Percentiles rank a stretch among this genome's conserved stretches.
phyloP scores from a whole-genome alignment of 768 basidiomycete genomes.

The Rhizopogon rudus region DNA sequence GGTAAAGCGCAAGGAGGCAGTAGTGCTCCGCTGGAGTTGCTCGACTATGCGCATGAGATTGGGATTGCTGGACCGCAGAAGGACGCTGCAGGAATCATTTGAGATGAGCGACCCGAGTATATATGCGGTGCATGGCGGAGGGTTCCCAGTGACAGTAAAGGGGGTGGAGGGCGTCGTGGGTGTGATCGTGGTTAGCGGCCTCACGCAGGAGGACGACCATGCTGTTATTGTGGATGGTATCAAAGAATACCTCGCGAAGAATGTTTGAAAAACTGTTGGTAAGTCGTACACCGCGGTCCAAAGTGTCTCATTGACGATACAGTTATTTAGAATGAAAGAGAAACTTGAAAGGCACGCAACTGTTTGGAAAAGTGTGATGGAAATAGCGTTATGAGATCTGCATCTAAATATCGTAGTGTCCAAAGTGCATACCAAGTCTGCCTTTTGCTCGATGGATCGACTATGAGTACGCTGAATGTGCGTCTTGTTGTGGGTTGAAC shows the following conservation, averaged over 20 bases:
- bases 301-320: neutral
- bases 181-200: slow-evolving; percentile 31
- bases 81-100: slow-evolving; percentile 10
- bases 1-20: slow-evolving; percentile 29
- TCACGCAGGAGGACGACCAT: slow-evolving; percentile 28
- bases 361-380: neutral
- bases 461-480: neutral
- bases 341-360: neutral
- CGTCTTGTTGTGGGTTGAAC: neutral
- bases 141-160: slow-evolving; percentile 29
- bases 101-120: slow-evolving; percentile 19
- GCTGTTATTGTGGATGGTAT: slow-evolving; percentile 25
- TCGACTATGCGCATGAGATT: slow-evolving; percentile 21
- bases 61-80: slow-evolving; percentile 1
- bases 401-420: neutral
- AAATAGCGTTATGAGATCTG: neutral
- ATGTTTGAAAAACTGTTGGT: neutral
- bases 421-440: neutral
- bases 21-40: slow-evolving; percentile 26
- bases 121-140: slow-evolving; percentile 29
- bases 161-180: slow-evolving; percentile 29
- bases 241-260: slow-evolving; percentile 17
- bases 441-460: neutral
- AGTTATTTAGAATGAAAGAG: neutral
- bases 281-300: neutral